Evolutionary conservation across 2,329 filamentous ascomycete species (phyloP), one percentile per base, ranked within the genome.

Genomic region (Pyrenophora graminea): DNA sequence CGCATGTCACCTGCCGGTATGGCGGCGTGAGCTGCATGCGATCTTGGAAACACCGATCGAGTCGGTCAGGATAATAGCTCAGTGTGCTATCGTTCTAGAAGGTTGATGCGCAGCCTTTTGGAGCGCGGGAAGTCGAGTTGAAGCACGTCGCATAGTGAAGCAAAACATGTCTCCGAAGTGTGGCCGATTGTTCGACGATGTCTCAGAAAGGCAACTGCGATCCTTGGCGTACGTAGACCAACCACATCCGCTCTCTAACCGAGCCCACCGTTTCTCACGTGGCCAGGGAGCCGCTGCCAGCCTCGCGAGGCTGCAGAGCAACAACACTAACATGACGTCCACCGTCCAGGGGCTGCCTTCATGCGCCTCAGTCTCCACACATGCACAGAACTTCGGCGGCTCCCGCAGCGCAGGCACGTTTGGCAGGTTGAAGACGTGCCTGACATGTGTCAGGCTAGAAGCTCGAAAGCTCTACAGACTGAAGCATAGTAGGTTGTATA

Each of bases 121-220:
- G 5, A 40, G 49, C 10, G 27, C 27, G 27, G 27, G 9, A 38
- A 48, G 57, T 48, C 38, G 45, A 42, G 43, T 32, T 68, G 66
- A 30, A 30, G 27, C 27, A 30, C 27, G 27, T 30, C 27, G 27
- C 27, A 30, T 30, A 2, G 27, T 30, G 27, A 68, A 42, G 65
- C 64, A 68, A 56, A 56, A 43, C 52, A 50, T 54, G 67, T 69
- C 63, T 69, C 67, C 53, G 58, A 65, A 51, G 50, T 30, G 27
- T 30, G 27, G 23, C 23, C 23, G 23, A 25, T 25, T 25, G 53
- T 64, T 64, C 63, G 63, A 57, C 45, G 46, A 34, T 42, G 63
- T 68, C 59, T 66, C 61, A 61, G 45, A n/a, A 18, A 33, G 17
- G 38, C 17, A 43, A 33, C 54, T 48, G 47, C 41, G 50, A 17